Evolutionary conservation across 2,329 filamentous ascomycete species (phyloP).

Genomic region (Hypoxylon sp.): DNA sequence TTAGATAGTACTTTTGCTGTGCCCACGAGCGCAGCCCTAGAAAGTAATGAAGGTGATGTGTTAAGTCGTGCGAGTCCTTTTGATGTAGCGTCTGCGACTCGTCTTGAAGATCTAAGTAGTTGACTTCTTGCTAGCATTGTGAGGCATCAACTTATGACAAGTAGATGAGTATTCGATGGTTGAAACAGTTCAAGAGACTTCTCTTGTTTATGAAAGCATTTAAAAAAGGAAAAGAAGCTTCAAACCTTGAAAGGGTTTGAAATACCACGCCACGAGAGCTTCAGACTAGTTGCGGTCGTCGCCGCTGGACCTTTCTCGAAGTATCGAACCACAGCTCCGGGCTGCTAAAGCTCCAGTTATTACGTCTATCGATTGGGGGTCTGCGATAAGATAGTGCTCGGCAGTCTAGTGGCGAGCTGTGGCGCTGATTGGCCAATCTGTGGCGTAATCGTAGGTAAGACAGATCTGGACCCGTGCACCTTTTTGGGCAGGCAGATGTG

Average conservation of each 20-base stretch:
- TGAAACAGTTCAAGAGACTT: constrained; percentile 31
- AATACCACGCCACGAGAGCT: constrained; percentile 42
- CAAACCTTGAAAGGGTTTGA: constrained; percentile 27
- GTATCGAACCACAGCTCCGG: constrained; percentile 41
- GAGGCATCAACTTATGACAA: constrained; percentile 7
- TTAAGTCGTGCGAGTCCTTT: constrained; percentile 47
- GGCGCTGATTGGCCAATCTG: constrained; percentile 1
- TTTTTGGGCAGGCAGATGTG: constrained; percentile 16
- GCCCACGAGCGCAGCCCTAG: constrained; percentile 47
- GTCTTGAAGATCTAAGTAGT: constrained; percentile 56
- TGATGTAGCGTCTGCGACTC: constrained; percentile 52
- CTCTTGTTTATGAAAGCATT: constrained; percentile 29
- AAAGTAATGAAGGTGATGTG: constrained; percentile 42
- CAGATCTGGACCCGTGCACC: constrained; percentile 7
- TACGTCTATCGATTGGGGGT: constrained; percentile 45
- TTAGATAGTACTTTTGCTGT: constrained; percentile 39
- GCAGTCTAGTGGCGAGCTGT: constrained; percentile 11
- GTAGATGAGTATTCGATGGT: constrained; percentile 1
- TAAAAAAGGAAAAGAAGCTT: constrained; percentile 30
- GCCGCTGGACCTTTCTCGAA: constrained; percentile 53
- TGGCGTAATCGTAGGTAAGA: not conserved
- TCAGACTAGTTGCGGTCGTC: constrained; percentile 26
- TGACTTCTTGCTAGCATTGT: constrained; percentile 60
- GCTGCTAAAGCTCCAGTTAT: constrained; percentile 36
- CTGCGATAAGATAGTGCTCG: constrained; percentile 28